These are phyloP conservation scores for Poronia punctata DNA, from an alignment of 495 filamentous ascomycete genomes.

Conservation along the genomic window DNA sequence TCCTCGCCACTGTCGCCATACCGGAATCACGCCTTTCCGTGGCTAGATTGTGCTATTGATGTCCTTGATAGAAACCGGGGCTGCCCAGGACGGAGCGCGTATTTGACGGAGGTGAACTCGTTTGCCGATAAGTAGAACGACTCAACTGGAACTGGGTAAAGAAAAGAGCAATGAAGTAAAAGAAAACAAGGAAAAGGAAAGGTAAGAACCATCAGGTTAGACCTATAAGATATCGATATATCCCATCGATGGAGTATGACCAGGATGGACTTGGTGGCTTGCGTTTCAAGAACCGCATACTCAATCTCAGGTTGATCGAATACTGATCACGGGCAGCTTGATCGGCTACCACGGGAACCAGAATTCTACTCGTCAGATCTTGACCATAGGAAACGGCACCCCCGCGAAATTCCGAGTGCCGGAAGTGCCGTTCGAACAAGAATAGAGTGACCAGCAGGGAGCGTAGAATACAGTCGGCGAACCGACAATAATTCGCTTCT, in stretches of 20 bases:
- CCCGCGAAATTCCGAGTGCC: conserved; percentile 15
- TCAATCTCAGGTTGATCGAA: conserved; percentile 17
- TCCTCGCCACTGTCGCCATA: too few species aligned
- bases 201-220: conserved; percentile 13
- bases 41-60: too few species aligned
- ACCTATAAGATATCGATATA: conserved; percentile 19
- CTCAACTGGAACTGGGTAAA: conserved; percentile 7
- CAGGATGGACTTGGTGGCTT: background rate
- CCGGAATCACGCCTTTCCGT: too few species aligned
- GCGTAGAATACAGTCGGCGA: conserved; percentile 12
- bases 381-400: conserved; percentile 19
- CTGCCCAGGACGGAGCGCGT: too few species aligned
- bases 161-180: conserved; percentile 21
- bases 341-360: background rate
- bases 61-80: too few species aligned
- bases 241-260: conserved; percentile 23
- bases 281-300: background rate
- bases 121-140: too few species aligned
- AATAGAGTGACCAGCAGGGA: conserved; percentile 7
- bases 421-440: conserved; percentile 30
- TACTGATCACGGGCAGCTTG: background rate
- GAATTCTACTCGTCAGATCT: conserved; percentile 19
- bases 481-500: conserved; percentile 16
- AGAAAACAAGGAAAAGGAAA: conserved; percentile 10
- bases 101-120: too few species aligned